These are phyloP conservation scores for Cymbopogon citratus DNA, from an alignment of 176 grass and related monocot genomes.

Conservation along the genomic window DNA sequence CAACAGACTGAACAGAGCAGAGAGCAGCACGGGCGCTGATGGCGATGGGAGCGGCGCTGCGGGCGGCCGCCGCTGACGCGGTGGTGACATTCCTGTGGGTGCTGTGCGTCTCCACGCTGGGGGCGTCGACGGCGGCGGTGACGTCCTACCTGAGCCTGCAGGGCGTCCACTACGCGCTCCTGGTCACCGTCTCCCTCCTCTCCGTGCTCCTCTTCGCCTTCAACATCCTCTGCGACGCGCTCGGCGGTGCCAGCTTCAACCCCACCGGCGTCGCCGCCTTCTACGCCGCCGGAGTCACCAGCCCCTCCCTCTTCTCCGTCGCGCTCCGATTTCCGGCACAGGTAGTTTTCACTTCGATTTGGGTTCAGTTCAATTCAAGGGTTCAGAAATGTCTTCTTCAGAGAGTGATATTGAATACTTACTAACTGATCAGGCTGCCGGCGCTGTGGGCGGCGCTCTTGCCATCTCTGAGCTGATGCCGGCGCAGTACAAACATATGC, in stretches of 20 bases:
- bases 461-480: constrained; percentile 29
- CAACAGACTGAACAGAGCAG: neutral
- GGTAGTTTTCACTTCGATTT: neutral
- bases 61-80: constrained; percentile 19
- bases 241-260: constrained; percentile 65
- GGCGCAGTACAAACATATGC: constrained; percentile 24
- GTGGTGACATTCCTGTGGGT: constrained; percentile 27
- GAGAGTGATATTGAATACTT: neutral
- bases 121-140: constrained; percentile 24
- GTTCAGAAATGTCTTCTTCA: neutral
- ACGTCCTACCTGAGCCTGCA: constrained; percentile 20
- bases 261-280: constrained; percentile 57
- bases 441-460: constrained; percentile 27
- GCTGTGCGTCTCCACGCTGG: constrained; percentile 28
- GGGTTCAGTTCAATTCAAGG: neutral
- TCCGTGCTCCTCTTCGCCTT: constrained; percentile 48
- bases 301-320: constrained; percentile 19
- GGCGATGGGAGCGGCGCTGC: constrained; percentile 14
- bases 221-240: constrained; percentile 30
- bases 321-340: constrained; percentile 27
- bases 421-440: constrained; percentile 10
- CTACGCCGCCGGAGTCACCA: constrained; percentile 38
- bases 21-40: neutral
- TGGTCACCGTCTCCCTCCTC: constrained; percentile 40
- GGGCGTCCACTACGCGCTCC: constrained; percentile 19